Percentiles rank a stretch among this genome's conserved stretches.
Evolutionary conservation across 176 grass and related monocot species (phyloP).

Genomic region (Chrysopogon serrulatus): DNA sequence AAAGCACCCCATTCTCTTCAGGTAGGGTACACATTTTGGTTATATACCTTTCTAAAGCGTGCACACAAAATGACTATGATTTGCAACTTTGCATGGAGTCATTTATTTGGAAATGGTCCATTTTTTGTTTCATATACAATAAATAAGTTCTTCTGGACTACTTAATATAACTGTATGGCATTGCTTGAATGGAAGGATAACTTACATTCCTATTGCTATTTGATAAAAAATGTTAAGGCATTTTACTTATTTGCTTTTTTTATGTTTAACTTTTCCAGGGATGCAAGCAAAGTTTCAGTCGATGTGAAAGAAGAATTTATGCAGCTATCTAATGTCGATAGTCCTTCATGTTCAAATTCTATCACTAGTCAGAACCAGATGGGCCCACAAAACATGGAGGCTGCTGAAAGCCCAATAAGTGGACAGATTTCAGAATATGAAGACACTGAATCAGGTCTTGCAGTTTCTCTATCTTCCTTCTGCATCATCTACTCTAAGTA

Average conservation of each 20-base stretch:
- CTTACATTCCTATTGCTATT: not conserved
- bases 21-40: not conserved
- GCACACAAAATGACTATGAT: not conserved
- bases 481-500: constrained; percentile 52
- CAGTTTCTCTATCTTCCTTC: constrained; percentile 26
- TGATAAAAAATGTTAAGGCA: not conserved
- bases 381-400: constrained; percentile 49
- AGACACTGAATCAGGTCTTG: constrained; percentile 72
- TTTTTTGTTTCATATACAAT: not conserved
- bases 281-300: constrained; percentile 59
- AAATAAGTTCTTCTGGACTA: not conserved
- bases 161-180: not conserved
- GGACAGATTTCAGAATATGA: constrained; percentile 65
- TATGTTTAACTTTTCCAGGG: constrained; percentile 43
- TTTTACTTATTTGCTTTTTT: not conserved
- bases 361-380: constrained; percentile 61
- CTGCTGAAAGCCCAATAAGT: constrained; percentile 61
- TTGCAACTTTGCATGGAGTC: not conserved
- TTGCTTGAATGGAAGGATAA: not conserved
- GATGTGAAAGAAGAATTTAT: constrained; percentile 44
- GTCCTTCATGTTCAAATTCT: constrained; percentile 76
- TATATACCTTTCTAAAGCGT: not conserved
- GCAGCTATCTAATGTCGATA: constrained; percentile 35
- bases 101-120: not conserved
- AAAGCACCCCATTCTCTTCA: not conserved